Conservation (phyloP, 805 yeast genomes). For the Kluyveromyces lactis region DNA sequence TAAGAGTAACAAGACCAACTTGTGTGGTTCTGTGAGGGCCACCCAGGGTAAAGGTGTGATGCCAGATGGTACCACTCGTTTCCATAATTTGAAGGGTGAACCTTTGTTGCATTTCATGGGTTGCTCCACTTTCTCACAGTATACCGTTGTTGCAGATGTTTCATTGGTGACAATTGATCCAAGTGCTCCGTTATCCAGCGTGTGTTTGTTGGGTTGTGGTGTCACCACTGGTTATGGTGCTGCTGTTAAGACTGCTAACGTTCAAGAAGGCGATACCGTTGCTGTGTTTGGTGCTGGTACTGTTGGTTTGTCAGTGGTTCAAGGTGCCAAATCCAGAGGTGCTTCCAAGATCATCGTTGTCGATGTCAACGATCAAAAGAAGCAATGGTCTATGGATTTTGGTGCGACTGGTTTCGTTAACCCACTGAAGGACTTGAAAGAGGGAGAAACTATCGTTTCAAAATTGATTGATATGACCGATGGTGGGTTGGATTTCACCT, state of each 20-base stretch:
- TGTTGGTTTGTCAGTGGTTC: constrained; percentile 92
- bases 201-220: constrained; percentile 96
- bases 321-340: constrained; percentile 81
- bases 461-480: constrained; percentile 84
- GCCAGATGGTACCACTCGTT: constrained; percentile 97
- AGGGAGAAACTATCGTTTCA: constrained; percentile 70
- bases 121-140: constrained; percentile 92
- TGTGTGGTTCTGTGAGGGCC: constrained; percentile 91
- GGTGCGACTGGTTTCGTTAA: constrained; percentile 95
- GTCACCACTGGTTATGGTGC: constrained; percentile 98
- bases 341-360: constrained; percentile 79
- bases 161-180: constrained; percentile 89
- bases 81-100: constrained; percentile 73
- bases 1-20: constrained; percentile 88
- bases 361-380: constrained; percentile 79
- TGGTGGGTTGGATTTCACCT: constrained; percentile 94
- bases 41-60: constrained; percentile 97
- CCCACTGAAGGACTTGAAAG: constrained; percentile 60
- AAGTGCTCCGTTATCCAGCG: constrained; percentile 73
- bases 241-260: constrained; percentile 82
- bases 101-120: constrained; percentile 93
- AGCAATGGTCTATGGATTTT: constrained; percentile 77
- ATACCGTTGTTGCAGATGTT: constrained; percentile 96
- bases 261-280: constrained; percentile 83
- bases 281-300: constrained; percentile 98